Evolutionary conservation across 2,329 filamentous ascomycete species (phyloP).

Genomic region (Talaromyces sp.): DNA sequence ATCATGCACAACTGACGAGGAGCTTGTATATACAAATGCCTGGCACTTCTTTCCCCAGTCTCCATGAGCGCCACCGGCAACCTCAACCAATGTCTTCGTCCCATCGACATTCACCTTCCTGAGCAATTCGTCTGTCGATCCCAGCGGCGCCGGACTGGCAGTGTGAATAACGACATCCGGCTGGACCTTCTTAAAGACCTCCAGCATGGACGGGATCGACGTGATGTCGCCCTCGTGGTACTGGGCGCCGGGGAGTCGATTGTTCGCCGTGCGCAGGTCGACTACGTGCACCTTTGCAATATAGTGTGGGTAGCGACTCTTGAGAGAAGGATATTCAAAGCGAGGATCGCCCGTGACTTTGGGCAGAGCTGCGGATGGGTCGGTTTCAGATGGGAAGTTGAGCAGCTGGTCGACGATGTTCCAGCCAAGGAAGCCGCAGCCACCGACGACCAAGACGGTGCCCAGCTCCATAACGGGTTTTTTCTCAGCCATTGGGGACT

Average conservation of each 20-base stretch:
- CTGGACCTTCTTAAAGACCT: constrained; percentile 60
- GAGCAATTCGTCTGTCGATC: constrained; percentile 56
- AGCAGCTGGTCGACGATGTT: constrained; percentile 73
- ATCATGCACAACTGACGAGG: constrained; percentile 80
- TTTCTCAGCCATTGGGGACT: constrained; percentile 14
- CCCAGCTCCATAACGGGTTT: constrained; percentile 50
- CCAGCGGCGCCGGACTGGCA: constrained; percentile 63
- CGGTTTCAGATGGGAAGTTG: constrained; percentile 50
- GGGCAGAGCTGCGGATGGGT: constrained; percentile 33
- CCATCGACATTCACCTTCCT: constrained; percentile 84
- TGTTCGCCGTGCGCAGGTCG: constrained; percentile 66
- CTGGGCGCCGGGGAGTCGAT: constrained; percentile 57
- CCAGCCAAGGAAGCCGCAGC: constrained; percentile 79
- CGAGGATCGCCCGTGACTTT: constrained; percentile 30
- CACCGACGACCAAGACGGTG: constrained; percentile 72
- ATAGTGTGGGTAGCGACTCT: constrained; percentile 38
- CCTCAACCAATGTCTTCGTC: constrained; percentile 62
- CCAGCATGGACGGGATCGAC: constrained; percentile 55
- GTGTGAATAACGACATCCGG: constrained; percentile 90
- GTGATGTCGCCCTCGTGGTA: constrained; percentile 80
- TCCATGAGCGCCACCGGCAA: constrained; percentile 65
- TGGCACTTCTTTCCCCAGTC: constrained; percentile 59
- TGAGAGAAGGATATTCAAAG: constrained; percentile 33
- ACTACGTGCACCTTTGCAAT: constrained; percentile 60
- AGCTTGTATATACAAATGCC: constrained; percentile 86